Evolutionary conservation across 2,329 filamentous ascomycete species (phyloP).

Genomic region (Aspergillus cejpii): DNA sequence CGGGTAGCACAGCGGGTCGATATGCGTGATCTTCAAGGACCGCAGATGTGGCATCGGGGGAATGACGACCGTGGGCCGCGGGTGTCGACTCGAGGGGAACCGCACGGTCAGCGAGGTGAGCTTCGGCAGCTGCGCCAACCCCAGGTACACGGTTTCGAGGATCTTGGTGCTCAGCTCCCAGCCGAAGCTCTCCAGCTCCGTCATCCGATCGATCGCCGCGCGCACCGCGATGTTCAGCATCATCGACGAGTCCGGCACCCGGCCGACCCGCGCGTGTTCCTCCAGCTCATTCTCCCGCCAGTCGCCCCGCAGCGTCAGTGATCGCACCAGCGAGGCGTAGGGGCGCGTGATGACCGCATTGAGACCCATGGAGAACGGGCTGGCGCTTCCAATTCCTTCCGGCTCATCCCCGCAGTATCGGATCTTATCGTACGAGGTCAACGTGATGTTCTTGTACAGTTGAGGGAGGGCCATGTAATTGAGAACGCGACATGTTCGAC

Average conservation of each 20-base stretch:
- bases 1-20: slow-evolving; percentile 58
- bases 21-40: slow-evolving; percentile 50
- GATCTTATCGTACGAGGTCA: slow-evolving; percentile 54
- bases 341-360: slow-evolving; percentile 55
- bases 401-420: slow-evolving; percentile 53
- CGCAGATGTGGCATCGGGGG: slow-evolving; percentile 52
- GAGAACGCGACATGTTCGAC: slow-evolving; percentile 54
- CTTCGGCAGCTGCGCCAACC: slow-evolving; percentile 45
- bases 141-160: slow-evolving; percentile 52
- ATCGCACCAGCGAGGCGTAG: slow-evolving; percentile 48
- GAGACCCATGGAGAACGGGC: slow-evolving; percentile 57
- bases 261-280: slow-evolving; percentile 51
- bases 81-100: slow-evolving; percentile 51
- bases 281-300: slow-evolving; percentile 54
- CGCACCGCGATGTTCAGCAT: slow-evolving; percentile 56
- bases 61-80: slow-evolving; percentile 51
- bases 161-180: slow-evolving; percentile 59
- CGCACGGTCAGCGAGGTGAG: slow-evolving; percentile 51
- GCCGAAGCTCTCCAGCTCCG: slow-evolving; percentile 49
- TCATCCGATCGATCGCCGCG: slow-evolving; percentile 55
- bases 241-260: slow-evolving; percentile 59
- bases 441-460: slow-evolving; percentile 51
- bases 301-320: slow-evolving; percentile 49
- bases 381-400: slow-evolving; percentile 56
- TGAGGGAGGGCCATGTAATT: slow-evolving; percentile 60